These are phyloP conservation scores for Leishmania martiniquensis DNA, from an alignment of 208 protist genomes.

Conservation along the genomic window DNA sequence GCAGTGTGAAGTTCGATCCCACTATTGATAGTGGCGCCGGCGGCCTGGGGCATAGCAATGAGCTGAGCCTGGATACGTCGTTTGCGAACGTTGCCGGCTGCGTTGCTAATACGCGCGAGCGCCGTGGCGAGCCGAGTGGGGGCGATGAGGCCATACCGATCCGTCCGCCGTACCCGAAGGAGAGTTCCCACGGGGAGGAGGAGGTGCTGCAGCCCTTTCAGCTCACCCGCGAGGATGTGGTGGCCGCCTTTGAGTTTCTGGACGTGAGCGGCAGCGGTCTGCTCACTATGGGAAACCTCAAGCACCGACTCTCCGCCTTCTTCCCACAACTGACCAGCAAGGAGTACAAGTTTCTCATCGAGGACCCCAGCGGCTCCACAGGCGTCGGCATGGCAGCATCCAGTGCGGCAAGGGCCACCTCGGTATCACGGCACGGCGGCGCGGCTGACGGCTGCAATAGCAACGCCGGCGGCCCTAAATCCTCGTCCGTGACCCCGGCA, in stretches of 20 bases:
- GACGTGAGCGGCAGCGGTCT: slow-evolving; percentile 80
- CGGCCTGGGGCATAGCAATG: neutral
- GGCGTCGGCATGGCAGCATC: neutral
- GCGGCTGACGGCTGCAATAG: neutral
- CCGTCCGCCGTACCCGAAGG: neutral
- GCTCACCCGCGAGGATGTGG: slow-evolving; percentile 85
- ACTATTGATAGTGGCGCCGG: neutral
- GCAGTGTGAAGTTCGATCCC: slow-evolving; percentile 17
- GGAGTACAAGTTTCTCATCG: slow-evolving; percentile 94
- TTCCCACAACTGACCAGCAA: slow-evolving; percentile 92
- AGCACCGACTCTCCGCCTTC: slow-evolving; percentile 90
- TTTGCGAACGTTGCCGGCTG: neutral
- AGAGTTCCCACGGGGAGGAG: neutral
- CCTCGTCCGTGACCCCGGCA: neutral
- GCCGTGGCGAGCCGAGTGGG: neutral
- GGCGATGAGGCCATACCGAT: neutral
- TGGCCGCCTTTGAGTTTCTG: slow-evolving; percentile 93
- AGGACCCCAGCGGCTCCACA: slow-evolving; percentile 48
- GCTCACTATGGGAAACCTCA: slow-evolving; percentile 86
- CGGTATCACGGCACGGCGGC: neutral
- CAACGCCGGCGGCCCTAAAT: neutral
- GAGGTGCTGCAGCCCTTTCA: slow-evolving; percentile 36
- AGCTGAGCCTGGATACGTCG: slow-evolving; percentile 7
- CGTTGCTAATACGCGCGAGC: slow-evolving; percentile 1
- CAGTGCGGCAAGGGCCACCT: neutral